Evolutionary conservation across 441 rosid genomes (phyloP).

Genomic region (Manihot esculenta): DNA sequence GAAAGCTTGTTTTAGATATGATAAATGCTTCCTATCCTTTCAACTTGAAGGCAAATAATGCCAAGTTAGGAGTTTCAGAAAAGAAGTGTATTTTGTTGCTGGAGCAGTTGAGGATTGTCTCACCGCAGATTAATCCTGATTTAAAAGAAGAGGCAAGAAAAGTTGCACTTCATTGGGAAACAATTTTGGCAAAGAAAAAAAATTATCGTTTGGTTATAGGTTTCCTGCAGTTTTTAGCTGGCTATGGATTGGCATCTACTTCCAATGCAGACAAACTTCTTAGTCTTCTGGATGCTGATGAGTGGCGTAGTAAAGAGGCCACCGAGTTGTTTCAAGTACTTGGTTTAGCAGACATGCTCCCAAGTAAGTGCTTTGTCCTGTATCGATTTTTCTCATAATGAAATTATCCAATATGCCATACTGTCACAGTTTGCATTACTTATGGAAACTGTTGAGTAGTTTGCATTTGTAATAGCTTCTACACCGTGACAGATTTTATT

Average conservation of each 20-base stretch:
- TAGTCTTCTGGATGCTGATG: constrained; percentile 23
- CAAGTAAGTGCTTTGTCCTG: constrained; percentile 26
- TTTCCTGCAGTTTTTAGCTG: constrained; percentile 38
- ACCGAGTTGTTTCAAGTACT: constrained; percentile 29
- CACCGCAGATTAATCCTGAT: constrained; percentile 21
- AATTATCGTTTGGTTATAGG: constrained; percentile 22
- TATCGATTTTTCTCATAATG: neutral
- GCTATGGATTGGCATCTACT: constrained; percentile 30
- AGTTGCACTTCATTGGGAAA: constrained; percentile 36
- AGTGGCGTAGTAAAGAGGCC: constrained; percentile 23
- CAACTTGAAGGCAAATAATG: neutral
- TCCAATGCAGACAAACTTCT: constrained; percentile 27
- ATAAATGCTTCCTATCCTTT: constrained; percentile 15
- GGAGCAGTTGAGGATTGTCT: constrained; percentile 29
- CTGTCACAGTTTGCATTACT: neutral
- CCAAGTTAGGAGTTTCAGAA: neutral
- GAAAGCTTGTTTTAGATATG: constrained; percentile 28
- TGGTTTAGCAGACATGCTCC: constrained; percentile 27
- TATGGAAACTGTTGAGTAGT: neutral
- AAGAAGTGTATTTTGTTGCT: constrained; percentile 21
- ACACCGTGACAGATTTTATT: constrained; percentile 30
- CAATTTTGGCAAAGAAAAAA: constrained; percentile 16
- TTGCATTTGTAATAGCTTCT: neutral
- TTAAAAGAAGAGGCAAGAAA: constrained; percentile 27
- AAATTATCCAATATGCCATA: neutral